Evolutionary conservation across 176 grass and related monocot genomes (phyloP), one percentile per base, ranked within the genome.

Genomic region (Cymbopogon citratus): DNA sequence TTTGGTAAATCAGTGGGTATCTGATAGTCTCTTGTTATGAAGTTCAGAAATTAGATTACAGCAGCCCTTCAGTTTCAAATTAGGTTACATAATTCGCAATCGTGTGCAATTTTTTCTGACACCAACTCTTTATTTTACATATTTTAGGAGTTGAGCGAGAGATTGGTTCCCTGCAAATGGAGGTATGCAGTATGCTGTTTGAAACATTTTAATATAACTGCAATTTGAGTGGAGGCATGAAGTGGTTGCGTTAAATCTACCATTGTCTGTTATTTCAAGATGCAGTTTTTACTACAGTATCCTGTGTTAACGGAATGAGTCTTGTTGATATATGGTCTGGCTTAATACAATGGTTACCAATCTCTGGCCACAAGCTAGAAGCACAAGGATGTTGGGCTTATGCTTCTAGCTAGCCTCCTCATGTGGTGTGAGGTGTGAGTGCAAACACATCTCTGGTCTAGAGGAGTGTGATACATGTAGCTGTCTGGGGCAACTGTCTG

Each of bases 141-240:
- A 52, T 56, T 83, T 74, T 82, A 98, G 96, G 88, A 66, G 89
- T 99, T 45, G 96, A 99, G 75, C 81, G 96, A 40, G 96, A 99
- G 83, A 99, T 99, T 79, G 96, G 86, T 48, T 93, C 90, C 77
- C 89, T 99, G 48, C 92, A 99, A 84, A 78, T 93, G 73, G 96
- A 99, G 92, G 96, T 99, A 85, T 52, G 63, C 15, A 73, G 33
- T 45, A 83, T 45, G 39, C 14, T 77, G 54, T 36, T 69, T 77
- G 2, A n/a, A 31, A 25, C 29, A 31, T 80, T 66, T 72, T 19
- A n/a, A 49, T 69, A 16, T 15, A 75, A 27, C 7, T 38, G 70
- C 63, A 62, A 69, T 33, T 45, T 68, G 56, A 65, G 4, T 18
- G 39, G 49, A 80, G 29, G 41, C 12, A 62, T 63, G n/a, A 56